Percentiles rank a stretch among this genome's conserved stretches.
Evolutionary conservation across 495 filamentous ascomycete genomes (phyloP).

Genomic region (Clohesyomyces aquaticus): DNA sequence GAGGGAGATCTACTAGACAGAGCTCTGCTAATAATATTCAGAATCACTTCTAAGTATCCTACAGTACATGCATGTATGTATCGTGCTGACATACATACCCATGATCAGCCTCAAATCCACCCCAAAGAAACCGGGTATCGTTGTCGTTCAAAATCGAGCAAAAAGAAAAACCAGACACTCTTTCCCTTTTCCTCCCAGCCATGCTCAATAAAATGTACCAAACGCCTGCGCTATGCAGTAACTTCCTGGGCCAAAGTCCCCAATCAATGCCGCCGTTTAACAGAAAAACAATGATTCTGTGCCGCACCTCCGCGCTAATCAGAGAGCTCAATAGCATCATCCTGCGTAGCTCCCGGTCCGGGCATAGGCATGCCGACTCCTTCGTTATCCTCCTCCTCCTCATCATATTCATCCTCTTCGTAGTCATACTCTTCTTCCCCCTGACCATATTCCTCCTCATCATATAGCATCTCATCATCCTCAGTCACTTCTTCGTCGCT

Average conservation of each 20-base stretch:
- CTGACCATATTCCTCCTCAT: conserved; percentile 28
- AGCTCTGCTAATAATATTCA: too few relatives aligned
- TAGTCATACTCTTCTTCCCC: conserved; percentile 31
- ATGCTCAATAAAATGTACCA: too few relatives aligned
- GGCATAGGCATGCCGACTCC: conserved; percentile 14
- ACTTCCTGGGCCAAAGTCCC: background rate
- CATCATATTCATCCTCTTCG: conserved; percentile 32
- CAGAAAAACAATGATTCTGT: too few relatives aligned
- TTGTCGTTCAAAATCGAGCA: too few relatives aligned
- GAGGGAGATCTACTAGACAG: too few relatives aligned
- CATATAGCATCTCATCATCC: conserved; percentile 22
- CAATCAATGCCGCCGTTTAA: background rate
- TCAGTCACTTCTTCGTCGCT: conserved; percentile 19
- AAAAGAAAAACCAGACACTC: background rate
- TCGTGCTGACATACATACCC: too few relatives aligned
- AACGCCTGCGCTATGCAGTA: conserved; percentile 18
- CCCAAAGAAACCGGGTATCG: background rate
- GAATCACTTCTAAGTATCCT: background rate
- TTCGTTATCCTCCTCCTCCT: conserved; percentile 25
- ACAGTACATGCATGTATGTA: too few relatives aligned
- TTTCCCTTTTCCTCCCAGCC: too few relatives aligned
- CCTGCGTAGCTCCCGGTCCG: conserved; percentile 30
- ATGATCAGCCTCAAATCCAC: too few relatives aligned
- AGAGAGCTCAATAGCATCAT: conserved; percentile 43
- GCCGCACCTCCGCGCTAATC: conserved; percentile 31